Conservation (phyloP, 2,329 filamentous ascomycete genomes). For the Biscogniauxia mediterranea region DNA sequence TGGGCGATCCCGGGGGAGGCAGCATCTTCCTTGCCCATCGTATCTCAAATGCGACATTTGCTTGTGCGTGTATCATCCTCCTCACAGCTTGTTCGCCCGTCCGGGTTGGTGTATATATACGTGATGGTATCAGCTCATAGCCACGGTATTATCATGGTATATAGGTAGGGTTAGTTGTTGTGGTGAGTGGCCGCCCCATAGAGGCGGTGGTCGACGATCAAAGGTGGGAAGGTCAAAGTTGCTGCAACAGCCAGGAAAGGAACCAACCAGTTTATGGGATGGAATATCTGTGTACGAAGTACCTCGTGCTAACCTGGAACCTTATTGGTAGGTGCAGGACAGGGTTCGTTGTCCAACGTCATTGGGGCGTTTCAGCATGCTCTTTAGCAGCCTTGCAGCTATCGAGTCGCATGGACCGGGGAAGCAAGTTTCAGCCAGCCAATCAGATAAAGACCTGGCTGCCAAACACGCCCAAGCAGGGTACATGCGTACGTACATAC, state of each 20-base stretch:
- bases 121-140: background rate
- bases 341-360: background rate
- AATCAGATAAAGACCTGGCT: background rate
- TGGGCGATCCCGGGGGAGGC: slow-evolving; percentile 22
- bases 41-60: slow-evolving; percentile 13
- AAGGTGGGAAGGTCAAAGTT: background rate
- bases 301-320: background rate
- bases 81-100: background rate
- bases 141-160: background rate
- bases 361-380: background rate
- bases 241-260: background rate
- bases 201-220: background rate
- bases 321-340: too few species aligned
- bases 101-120: background rate
- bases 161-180: background rate
- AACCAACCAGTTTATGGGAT: background rate
- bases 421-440: background rate
- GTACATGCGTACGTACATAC: background rate
- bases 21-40: slow-evolving; percentile 35
- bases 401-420: background rate
- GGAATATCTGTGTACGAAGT: too few species aligned
- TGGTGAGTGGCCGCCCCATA: background rate
- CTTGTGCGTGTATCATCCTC: slow-evolving; percentile 20
- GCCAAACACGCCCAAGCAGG: background rate
- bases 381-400: background rate